phyloP scores from a whole-genome alignment of 2,329 filamentous ascomycete genomes.

The Aureobasidium sp. region DNA sequence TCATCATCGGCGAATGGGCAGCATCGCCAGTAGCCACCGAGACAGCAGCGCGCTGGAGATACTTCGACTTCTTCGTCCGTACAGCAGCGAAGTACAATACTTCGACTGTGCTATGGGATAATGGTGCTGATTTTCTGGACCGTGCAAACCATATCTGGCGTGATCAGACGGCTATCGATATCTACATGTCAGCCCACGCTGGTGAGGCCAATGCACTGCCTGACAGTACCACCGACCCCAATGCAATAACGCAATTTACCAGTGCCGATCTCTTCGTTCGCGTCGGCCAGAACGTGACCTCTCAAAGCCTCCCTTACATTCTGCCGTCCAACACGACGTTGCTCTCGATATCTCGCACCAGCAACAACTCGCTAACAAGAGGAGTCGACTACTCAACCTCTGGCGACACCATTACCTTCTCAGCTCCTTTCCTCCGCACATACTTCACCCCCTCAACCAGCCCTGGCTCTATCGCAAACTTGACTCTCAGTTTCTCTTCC shows the following conservation, averaged over 20 bases:
- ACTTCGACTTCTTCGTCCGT: slow-evolving; percentile 45
- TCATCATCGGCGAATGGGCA: slow-evolving; percentile 51
- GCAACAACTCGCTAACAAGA: slow-evolving; percentile 43
- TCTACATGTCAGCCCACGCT: slow-evolving; percentile 38
- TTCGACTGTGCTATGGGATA: slow-evolving; percentile 50
- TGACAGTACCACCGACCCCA: slow-evolving; percentile 42
- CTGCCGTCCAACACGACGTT: slow-evolving; percentile 21
- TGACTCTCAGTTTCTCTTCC: slow-evolving; percentile 45
- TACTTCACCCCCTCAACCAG: slow-evolving; percentile 34
- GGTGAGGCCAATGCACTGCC: slow-evolving; percentile 42
- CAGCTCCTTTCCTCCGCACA: slow-evolving; percentile 36
- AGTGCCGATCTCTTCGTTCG: slow-evolving; percentile 50
- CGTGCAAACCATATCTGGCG: slow-evolving; percentile 41
- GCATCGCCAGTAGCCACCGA: slow-evolving; percentile 43
- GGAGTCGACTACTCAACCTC: slow-evolving; percentile 41
- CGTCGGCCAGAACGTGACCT: slow-evolving; percentile 34
- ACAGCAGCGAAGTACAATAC: slow-evolving; percentile 43
- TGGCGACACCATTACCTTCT: slow-evolving; percentile 39
- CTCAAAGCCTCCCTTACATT: slow-evolving; percentile 39
- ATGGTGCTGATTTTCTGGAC: slow-evolving; percentile 47
- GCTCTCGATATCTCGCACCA: slow-evolving; percentile 17
- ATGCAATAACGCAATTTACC: slow-evolving; percentile 37
- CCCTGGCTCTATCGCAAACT: slow-evolving; percentile 40
- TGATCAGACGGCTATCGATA: slow-evolving; percentile 40
- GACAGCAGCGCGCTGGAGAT: slow-evolving; percentile 48